A percentile compares a stretch with the other conserved stretches of the same genome.
Evolutionary conservation across 495 filamentous ascomycete genomes (phyloP).

Genomic region (Penicillium egyptiacum): DNA sequence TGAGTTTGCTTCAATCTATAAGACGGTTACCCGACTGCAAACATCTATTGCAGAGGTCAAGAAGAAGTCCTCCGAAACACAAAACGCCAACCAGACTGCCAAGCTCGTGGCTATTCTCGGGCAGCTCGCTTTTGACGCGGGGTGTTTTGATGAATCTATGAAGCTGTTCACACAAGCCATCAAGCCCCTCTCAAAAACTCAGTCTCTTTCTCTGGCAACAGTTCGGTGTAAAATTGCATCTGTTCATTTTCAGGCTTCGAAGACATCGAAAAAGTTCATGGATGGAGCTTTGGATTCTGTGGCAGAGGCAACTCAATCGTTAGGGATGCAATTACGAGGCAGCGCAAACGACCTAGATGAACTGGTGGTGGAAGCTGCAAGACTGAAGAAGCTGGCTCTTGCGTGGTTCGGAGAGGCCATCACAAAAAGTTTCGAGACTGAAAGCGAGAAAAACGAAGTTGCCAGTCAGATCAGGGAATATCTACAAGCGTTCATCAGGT

Average conservation of each 20-base stretch:
- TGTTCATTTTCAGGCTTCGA: slow-evolving; percentile 40
- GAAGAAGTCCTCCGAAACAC: slow-evolving; percentile 26
- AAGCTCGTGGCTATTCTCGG: slow-evolving; percentile 40
- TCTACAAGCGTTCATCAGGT: slow-evolving; percentile 42
- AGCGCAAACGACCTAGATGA: slow-evolving; percentile 67
- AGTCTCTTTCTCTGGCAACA: slow-evolving; percentile 39
- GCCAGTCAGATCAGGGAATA: slow-evolving; percentile 36
- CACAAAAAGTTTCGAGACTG: slow-evolving; percentile 24
- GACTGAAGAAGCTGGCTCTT: slow-evolving; percentile 60
- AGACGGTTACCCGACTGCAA: slow-evolving; percentile 43
- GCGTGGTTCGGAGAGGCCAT: slow-evolving; percentile 48
- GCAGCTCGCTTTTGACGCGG: slow-evolving; percentile 48
- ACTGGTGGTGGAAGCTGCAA: slow-evolving; percentile 62
- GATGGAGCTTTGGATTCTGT: slow-evolving; percentile 27
- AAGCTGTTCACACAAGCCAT: slow-evolving; percentile 40
- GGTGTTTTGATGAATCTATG: slow-evolving; percentile 46
- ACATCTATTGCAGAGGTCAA: slow-evolving; percentile 30
- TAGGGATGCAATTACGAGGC: slow-evolving; percentile 63
- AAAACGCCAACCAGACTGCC: slow-evolving; percentile 31
- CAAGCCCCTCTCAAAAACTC: slow-evolving; percentile 31
- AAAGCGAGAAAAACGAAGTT: slow-evolving; percentile 23
- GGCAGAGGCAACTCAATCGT: slow-evolving; percentile 41
- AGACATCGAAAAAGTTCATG: slow-evolving; percentile 26
- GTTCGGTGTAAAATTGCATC: slow-evolving; percentile 47
- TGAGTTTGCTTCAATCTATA: slow-evolving; percentile 43